Conservation (phyloP, 345 rosid genomes). For the Laguncularia racemosa region DNA sequence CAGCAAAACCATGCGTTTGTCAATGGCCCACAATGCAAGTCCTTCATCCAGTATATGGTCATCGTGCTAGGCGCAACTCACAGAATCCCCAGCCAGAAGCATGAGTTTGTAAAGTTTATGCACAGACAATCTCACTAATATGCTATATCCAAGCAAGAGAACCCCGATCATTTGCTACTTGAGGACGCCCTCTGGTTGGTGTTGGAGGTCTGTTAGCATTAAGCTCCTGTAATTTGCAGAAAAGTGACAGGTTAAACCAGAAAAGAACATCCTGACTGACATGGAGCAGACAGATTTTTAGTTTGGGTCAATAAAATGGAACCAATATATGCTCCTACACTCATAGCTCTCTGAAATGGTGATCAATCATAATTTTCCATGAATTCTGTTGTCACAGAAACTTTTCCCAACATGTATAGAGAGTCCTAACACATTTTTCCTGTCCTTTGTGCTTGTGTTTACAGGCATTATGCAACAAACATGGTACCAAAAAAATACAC, state of each 20-base stretch:
- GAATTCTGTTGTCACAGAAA: too few relatives aligned
- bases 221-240: slow-evolving; percentile 52
- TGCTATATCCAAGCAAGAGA: slow-evolving; percentile 88
- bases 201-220: slow-evolving; percentile 95
- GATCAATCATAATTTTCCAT: too few relatives aligned
- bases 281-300: not conserved
- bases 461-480: too few relatives aligned
- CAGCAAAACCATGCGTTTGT: slow-evolving; percentile 25
- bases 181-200: slow-evolving; percentile 98
- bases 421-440: too few relatives aligned
- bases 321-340: too few relatives aligned
- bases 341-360: too few relatives aligned
- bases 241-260: not conserved
- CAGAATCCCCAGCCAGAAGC: slow-evolving; percentile 31
- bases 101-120: slow-evolving; percentile 24
- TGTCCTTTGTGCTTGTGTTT: too few relatives aligned
- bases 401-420: too few relatives aligned
- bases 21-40: slow-evolving; percentile 16
- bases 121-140: slow-evolving; percentile 10
- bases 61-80: slow-evolving; percentile 35
- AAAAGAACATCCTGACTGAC: too few relatives aligned
- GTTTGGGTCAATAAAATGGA: too few relatives aligned
- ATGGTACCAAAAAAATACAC: not conserved
- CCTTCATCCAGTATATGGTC: slow-evolving; percentile 24
- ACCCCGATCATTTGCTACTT: slow-evolving; percentile 71